Conservation (phyloP, 352 stramenopile genomes). For the Poterioochromonas sp. region DNA sequence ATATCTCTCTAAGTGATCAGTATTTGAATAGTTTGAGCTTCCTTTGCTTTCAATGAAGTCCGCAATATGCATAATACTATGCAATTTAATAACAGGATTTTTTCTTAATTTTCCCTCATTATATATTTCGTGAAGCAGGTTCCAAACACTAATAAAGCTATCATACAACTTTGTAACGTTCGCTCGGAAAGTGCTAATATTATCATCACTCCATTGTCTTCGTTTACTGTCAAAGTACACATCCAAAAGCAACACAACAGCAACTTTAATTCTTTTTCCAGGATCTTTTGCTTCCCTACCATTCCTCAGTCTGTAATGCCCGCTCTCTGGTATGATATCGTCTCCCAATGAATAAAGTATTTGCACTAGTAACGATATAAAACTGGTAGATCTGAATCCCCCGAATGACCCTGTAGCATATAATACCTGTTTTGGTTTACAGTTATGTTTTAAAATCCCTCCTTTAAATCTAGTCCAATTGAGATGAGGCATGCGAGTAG, state of each 20-base stretch:
- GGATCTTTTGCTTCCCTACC: constrained; percentile 29
- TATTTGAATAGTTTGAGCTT: constrained; percentile 31
- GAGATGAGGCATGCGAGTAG: constrained; percentile 23
- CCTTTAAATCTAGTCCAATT: constrained; percentile 32
- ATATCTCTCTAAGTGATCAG: constrained; percentile 31
- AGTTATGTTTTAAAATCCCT: constrained; percentile 28
- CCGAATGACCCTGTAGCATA: constrained; percentile 26
- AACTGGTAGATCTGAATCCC: constrained; percentile 23
- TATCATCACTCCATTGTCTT: constrained; percentile 26
- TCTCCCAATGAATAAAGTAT: constrained; percentile 30
- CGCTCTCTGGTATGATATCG: constrained; percentile 17
- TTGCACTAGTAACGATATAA: constrained; percentile 32
- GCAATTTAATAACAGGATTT: constrained; percentile 32
- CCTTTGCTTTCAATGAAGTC: constrained; percentile 30
- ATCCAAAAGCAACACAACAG: constrained; percentile 26
- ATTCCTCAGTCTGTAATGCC: constrained; percentile 23
- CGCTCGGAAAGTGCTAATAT: constrained; percentile 28
- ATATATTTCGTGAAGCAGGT: constrained; percentile 31
- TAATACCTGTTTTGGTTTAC: constrained; percentile 32
- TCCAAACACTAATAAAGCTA: constrained; percentile 31
- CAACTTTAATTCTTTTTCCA: constrained; percentile 25
- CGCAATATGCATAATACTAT: constrained; percentile 30
- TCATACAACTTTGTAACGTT: constrained; percentile 30
- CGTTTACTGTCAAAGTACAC: constrained; percentile 32
- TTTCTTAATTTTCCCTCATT: constrained; percentile 32